phyloP scores from a whole-genome alignment of 2,329 filamentous ascomycete species.

The Mycocentrospora acerina region DNA sequence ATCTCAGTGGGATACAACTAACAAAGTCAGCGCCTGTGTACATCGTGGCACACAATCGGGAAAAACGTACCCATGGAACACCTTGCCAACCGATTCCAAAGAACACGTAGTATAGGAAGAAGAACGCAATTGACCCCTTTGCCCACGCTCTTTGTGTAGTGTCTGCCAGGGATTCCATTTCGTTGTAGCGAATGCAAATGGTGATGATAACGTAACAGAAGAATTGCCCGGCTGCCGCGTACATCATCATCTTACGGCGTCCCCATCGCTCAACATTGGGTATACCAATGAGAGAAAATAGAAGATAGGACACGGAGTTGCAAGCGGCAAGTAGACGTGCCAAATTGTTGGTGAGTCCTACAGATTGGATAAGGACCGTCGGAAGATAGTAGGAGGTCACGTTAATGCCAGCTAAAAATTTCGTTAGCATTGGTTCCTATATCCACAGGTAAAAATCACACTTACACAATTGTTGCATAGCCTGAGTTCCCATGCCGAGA shows the following conservation, averaged over 20 bases:
- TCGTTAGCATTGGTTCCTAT: constrained; percentile 2
- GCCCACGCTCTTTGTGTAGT: constrained; percentile 28
- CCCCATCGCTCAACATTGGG: constrained; percentile 55
- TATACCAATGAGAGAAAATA: constrained; percentile 51
- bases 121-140: constrained; percentile 50
- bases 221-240: constrained; percentile 54
- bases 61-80: constrained; percentile 42
- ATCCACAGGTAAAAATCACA: constrained; percentile 24
- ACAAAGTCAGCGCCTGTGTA: no score
- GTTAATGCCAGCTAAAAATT: constrained; percentile 32
- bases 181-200: constrained; percentile 49
- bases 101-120: constrained; percentile 58
- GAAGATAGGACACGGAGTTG: constrained; percentile 53
- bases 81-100: constrained; percentile 55
- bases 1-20: constrained; percentile 52
- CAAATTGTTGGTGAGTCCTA: constrained; percentile 55
- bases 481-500: constrained; percentile 57
- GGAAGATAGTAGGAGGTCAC: constrained; percentile 55
- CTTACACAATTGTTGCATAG: constrained; percentile 52
- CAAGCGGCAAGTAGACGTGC: constrained; percentile 59
- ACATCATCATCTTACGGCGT: constrained; percentile 62
- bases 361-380: constrained; percentile 60
- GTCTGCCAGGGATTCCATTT: constrained; percentile 20
- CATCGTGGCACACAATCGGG: no score
- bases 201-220: constrained; percentile 57